These are phyloP conservation scores for Ascoidea asiatica DNA, from an alignment of 805 yeast genomes.

Conservation along the genomic window DNA sequence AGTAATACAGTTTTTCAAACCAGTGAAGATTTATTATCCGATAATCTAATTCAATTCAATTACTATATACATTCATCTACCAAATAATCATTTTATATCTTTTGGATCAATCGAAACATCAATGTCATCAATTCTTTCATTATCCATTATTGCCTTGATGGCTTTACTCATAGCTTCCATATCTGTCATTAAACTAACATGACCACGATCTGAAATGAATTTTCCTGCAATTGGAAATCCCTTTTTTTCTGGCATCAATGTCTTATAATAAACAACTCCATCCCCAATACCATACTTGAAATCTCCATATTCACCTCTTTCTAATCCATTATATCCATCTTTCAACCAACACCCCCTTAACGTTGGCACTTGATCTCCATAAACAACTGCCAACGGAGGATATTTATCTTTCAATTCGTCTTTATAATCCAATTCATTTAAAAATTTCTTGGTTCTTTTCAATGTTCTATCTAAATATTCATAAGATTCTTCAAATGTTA, in stretches of 20 bases:
- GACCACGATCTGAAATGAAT: slow-evolving; percentile 54
- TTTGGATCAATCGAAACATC: too few species aligned
- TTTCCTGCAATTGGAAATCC: slow-evolving; percentile 61
- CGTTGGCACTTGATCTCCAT: slow-evolving; percentile 74
- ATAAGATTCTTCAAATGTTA: slow-evolving; percentile 39
- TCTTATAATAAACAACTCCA: slow-evolving; percentile 77
- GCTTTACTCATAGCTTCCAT: slow-evolving; percentile 61
- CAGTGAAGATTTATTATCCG: too few species aligned
- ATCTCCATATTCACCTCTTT: slow-evolving; percentile 58
- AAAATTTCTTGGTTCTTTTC: slow-evolving; percentile 40
- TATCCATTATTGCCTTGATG: slow-evolving; percentile 48
- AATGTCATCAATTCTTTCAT: too few species aligned
- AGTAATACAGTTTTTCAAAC: too few species aligned
- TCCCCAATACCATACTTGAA: slow-evolving; percentile 86
- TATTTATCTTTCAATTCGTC: slow-evolving; percentile 26
- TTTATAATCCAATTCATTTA: slow-evolving; percentile 40
- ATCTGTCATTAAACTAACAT: slow-evolving; percentile 71
- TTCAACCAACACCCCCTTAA: slow-evolving; percentile 75
- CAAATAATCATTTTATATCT: too few species aligned
- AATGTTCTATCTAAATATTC: slow-evolving; percentile 53
- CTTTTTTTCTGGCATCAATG: slow-evolving; percentile 65
- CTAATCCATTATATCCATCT: slow-evolving; percentile 43
- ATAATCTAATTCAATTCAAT: too few species aligned
- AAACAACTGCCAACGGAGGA: slow-evolving; percentile 77
- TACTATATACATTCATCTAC: too few species aligned